phyloP scores from a whole-genome alignment of 2,329 filamentous ascomycete genomes.

The Hypoxylon sp. region DNA sequence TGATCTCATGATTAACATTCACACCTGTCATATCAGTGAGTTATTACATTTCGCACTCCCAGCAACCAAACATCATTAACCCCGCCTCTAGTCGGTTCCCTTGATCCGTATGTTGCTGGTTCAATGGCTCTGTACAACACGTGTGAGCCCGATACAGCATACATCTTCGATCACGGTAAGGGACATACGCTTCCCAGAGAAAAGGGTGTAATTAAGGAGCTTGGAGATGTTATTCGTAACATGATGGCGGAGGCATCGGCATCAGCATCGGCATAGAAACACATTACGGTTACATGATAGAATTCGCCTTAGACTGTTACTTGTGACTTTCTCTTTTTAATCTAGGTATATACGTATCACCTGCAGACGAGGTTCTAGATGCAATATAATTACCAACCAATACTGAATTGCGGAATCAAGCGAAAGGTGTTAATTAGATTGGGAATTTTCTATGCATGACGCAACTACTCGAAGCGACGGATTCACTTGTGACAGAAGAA shows the following conservation, averaged over 20 bases:
- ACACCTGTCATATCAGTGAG: conserved; percentile 66
- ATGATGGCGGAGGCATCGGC: conserved; percentile 49
- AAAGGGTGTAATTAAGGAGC: conserved; percentile 61
- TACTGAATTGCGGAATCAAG: background rate
- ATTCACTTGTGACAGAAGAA: conserved; percentile 22
- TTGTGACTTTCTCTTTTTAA: conserved; percentile 10
- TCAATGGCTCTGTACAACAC: conserved; percentile 72
- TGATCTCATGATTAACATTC: conserved; percentile 64
- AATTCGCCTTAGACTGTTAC: conserved; percentile 21
- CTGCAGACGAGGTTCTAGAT: conserved; percentile 23
- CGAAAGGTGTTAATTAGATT: conserved; percentile 17
- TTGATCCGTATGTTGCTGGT: conserved; percentile 72
- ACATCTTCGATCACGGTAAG: conserved; percentile 75
- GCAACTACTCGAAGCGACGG: conserved; percentile 20
- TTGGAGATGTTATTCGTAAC: conserved; percentile 59
- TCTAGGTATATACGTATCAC: conserved; percentile 18
- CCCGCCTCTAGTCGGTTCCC: conserved; percentile 59
- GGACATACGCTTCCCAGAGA: conserved; percentile 73
- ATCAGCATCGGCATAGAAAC: conserved; percentile 45
- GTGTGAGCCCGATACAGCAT: conserved; percentile 70
- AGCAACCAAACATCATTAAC: conserved; percentile 38
- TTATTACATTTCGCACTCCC: conserved; percentile 18
- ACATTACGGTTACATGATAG: conserved; percentile 39
- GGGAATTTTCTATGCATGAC: conserved; percentile 39
- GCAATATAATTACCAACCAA: conserved; percentile 22